phyloP scores from a whole-genome alignment of 164 flowering plant species.

The Piper longum region DNA sequence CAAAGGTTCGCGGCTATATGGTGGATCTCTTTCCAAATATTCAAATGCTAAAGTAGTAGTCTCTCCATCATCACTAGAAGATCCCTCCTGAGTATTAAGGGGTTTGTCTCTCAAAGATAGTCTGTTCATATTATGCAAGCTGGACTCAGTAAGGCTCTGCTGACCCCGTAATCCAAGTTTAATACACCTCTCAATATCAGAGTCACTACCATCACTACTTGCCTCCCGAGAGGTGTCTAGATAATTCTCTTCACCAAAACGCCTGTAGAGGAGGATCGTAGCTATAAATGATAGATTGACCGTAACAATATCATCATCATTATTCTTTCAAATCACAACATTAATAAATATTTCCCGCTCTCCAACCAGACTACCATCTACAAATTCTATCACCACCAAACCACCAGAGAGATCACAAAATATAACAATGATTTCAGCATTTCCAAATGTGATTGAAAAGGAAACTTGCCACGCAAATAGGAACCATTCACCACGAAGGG shows the following conservation, averaged over 20 bases:
- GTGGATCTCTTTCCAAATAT: conserved; percentile 47
- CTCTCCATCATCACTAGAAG: conserved; percentile 33
- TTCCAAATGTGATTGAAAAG: no score
- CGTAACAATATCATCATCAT: not conserved
- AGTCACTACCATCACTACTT: conserved; percentile 41
- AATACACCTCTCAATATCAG: conserved; percentile 21
- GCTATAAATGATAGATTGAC: no score
- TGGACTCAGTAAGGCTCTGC: conserved; percentile 12
- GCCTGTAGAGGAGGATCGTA: conserved; percentile 16
- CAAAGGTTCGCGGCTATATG: conserved; percentile 46
- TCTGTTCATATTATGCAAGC: conserved; percentile 16
- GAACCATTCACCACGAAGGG: no score
- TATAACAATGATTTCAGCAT: no score
- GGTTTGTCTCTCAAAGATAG: conserved; percentile 27
- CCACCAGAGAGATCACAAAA: no score
- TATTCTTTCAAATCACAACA: no score
- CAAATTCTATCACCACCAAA: no score
- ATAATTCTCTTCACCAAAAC: conserved; percentile 43
- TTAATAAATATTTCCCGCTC: no score
- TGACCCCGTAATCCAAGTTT: conserved; percentile 14
- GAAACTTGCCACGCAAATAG: no score
- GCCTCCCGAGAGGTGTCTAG: conserved; percentile 36
- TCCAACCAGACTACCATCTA: no score
- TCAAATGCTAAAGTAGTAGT: conserved; percentile 28
- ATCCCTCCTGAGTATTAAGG: conserved; percentile 11